Evolutionary conservation across 768 basidiomycete species (phyloP), one percentile per base, ranked within the genome.

Genomic region (Bullera alba): DNA sequence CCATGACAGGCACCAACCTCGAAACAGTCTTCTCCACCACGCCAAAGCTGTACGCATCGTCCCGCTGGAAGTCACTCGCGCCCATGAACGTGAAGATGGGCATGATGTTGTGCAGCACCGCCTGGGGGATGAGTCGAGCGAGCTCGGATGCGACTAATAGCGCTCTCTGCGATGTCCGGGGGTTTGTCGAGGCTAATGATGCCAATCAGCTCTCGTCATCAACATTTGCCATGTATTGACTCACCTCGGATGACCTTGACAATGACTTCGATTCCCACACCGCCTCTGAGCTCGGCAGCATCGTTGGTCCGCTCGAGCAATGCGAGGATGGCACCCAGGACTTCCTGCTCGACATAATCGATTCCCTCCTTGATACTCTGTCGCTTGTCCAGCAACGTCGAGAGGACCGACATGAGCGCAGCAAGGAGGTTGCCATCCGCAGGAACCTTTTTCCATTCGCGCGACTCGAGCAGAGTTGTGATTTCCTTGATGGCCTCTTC

Each of bases 21-120:
- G 93, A 84, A 49, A 97, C 82, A 1, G 95, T 96, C 89, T 86
- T 86, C 69, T 96, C 91, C 2, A 97, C 87, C 7, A 97, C 91
- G 30, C 83, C 82, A 77, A 95, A 93, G 65, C 87, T 92, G 73
- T 93, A 92, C 0, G 85, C 81, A 67, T 99, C 95, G 58, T 99
- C 95, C 41, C 91, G 80, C 65, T 95, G 93, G 76, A 96, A 87
- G 16, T 96, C 84, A 55, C 89, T 92, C n/a, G 92, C 88, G 17
- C 95, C 93, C 89, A 97, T 96, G 75, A 96, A 97, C 0, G 92
- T 96, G 76, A 99, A 97, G 38, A 99, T 83, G 3, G 95, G 93
- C 88, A 99, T 95, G 44, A 96, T 80, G 60, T 93, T 90, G 65
- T 87, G 88, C 12, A 97, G 77, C 26, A 93, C 88, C 10, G 89